These are phyloP conservation scores for Nemania sp. DNA, from an alignment of 2,329 filamentous ascomycete species.

Conservation along the genomic window DNA sequence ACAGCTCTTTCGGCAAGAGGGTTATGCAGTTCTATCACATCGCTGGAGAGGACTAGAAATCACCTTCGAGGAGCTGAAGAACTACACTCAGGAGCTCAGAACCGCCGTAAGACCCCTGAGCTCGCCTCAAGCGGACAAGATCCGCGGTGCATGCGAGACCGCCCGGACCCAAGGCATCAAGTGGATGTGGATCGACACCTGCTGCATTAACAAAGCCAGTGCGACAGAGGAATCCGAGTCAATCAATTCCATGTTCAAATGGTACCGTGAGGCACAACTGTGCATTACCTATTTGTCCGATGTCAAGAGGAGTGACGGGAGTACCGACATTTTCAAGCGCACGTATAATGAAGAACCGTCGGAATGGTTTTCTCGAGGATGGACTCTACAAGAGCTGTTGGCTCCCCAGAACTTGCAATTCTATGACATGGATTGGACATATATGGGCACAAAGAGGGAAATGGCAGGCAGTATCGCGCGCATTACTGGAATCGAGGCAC, in stretches of 20 bases:
- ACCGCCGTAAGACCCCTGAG: conserved; percentile 15
- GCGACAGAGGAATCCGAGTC: conserved; percentile 54
- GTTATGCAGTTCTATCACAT: conserved; percentile 41
- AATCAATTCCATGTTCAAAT: conserved; percentile 48
- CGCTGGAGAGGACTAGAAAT: conserved; percentile 38
- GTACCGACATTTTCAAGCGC: conserved; percentile 25
- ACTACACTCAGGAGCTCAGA: conserved; percentile 9
- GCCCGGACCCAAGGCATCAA: conserved; percentile 45
- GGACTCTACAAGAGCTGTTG: conserved; percentile 35
- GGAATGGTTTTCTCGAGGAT: conserved; percentile 39
- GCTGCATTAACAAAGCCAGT: conserved; percentile 40
- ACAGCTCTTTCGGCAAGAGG: conserved; percentile 9
- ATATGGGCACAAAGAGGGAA: conserved; percentile 40
- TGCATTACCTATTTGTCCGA: conserved; percentile 53
- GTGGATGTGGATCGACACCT: conserved; percentile 54
- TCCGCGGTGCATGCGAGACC: conserved; percentile 29
- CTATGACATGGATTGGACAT: conserved; percentile 43
- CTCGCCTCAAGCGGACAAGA: conserved; percentile 26
- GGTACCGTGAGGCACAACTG: conserved; percentile 50
- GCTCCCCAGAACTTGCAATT: conserved; percentile 45
- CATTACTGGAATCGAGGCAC: conserved; percentile 48
- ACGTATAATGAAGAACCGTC: conserved; percentile 15
- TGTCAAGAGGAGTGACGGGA: conserved; percentile 26
- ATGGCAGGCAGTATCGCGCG: conserved; percentile 41
- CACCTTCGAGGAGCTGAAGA: conserved; percentile 20